Evolutionary conservation across 1,284 basidiomycete genomes (phyloP), one percentile per base, ranked within the genome.

Genomic region (Ustilago cynodontis): DNA sequence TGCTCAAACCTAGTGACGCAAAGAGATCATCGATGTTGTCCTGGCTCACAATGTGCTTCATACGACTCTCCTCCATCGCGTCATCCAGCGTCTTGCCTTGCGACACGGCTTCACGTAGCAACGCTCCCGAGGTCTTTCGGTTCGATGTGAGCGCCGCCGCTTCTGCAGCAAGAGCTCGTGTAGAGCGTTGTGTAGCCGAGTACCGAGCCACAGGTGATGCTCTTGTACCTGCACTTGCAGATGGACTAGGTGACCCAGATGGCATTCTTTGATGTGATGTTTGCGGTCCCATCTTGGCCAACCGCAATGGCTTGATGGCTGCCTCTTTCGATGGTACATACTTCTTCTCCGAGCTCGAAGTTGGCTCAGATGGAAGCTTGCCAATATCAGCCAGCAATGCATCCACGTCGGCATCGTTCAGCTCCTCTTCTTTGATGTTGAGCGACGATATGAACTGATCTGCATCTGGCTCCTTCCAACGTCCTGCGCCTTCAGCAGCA

Each of bases 21-120:
- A 86, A 79, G 2, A 86, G 72, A 26, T 84, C 82, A 41, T 85
- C 83, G 37, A 78, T 57, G 39, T 78, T 75, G 35, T 81, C 79
- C 37, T 67, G 39, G 35, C 73, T 63, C 28, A 81, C 78, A 16
- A 82, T 62, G 22, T 65, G 64, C 49, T 75, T 78, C 39, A 69
- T 71, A 20, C 68, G 70, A 24, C 61, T 64, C 33, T 68, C 31
- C 41, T 72, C 73, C 43, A 83, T 77, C 11, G 80, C 81, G 16
- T 70, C 63, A 28, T 75, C 62, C 20, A 80, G 71, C 26, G 59
- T 68, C 56, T 77, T 74, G 37, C 78, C 80, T 37, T 71, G 63
- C 43, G 73, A 70, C 9, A 80, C 70, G 1, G 77, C 74, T 1
- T 80, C 74, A 31, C 73, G 66, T 31, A 82, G 52, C 18, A 71